Evolutionary conservation across 1,284 basidiomycete species (phyloP), one percentile per base, ranked within the genome.

Genomic region (Ceratobasidium sp.): DNA sequence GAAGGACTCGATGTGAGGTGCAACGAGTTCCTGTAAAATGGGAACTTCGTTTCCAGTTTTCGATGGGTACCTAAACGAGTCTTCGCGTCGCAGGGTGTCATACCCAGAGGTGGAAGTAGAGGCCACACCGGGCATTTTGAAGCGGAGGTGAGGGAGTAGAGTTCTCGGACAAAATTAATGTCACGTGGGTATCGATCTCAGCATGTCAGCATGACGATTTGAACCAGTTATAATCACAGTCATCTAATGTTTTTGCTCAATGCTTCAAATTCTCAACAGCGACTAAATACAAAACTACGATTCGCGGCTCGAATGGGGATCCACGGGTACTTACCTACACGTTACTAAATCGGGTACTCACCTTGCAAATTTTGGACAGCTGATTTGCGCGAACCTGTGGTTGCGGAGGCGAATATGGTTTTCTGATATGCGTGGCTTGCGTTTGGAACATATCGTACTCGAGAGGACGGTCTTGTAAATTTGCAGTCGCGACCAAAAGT

Each of bases 1-100:
- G 88, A 99, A 99, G 57, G 95, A 96, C 84, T 99, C 94, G 79
- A 99, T 90, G 83, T 98, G 97, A 11, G 98, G 98, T 40, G 90
- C 88, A 76, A 98, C 95, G 80, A 99, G 95, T 84, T 98, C 95
- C 81, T 97, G 95, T 76, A 99, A 88, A 76, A 95, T 94, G 19
- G 91, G 91, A 76, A 95, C 91, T 19, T 92, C 90, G 51, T 92
- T 89, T 25, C 89, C 89, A 64, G 89, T 85, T 80, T 87, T 87
- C 22, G 92, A 88, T 0, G 98, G 98, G 76, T 91, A 88, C 83
- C 90, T 89, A 86, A 98, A 98, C 3, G 88, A 85, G 13, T 91
- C 87, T 85, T 99, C 96, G 76, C 96, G 90, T 56, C 88, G 87
- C 68, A 99, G 88, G 0, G 97, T 99, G 81, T 92, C 89, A 84